Evolutionary conservation across 306 rosid genomes (phyloP).

Genomic region (Rosa multiflora): DNA sequence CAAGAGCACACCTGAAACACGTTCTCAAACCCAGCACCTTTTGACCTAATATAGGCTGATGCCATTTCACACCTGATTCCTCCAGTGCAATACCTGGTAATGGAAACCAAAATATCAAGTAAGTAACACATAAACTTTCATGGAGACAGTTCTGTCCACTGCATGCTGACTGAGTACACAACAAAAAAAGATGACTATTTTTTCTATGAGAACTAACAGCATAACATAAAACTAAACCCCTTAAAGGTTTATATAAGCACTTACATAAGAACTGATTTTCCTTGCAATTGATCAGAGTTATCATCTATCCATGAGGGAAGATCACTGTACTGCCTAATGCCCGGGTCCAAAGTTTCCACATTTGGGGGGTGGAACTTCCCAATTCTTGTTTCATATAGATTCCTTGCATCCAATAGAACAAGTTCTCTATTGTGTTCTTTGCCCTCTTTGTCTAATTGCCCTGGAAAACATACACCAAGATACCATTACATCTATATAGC

Average conservation of each 20-base stretch:
- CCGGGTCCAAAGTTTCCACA: constrained; percentile 74
- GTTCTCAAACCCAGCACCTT: constrained; percentile 86
- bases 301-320: constrained; percentile 85
- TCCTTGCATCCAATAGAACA: constrained; percentile 88
- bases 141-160: neutral
- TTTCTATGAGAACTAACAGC: neutral
- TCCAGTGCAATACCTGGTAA: constrained; percentile 91
- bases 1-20: constrained; percentile 77
- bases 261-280: constrained; percentile 78
- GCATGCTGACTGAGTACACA: neutral
- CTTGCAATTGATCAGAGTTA: constrained; percentile 59
- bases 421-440: constrained; percentile 26
- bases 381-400: constrained; percentile 88
- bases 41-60: constrained; percentile 86
- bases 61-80: constrained; percentile 99
- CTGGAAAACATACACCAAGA: constrained; percentile 20
- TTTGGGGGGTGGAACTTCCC: constrained; percentile 78
- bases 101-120: constrained; percentile 25
- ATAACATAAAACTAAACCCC: neutral
- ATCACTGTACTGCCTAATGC: constrained; percentile 88
- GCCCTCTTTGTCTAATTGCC: constrained; percentile 41
- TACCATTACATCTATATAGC: constrained; percentile 5
- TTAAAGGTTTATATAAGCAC: constrained; percentile 19
- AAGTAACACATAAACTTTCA: neutral
- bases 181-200: neutral